A percentile compares a stretch with the other conserved stretches of the same genome.
phyloP scores from a whole-genome alignment of 2,329 filamentous ascomycete species.

The Aspergillus tubingensis region DNA sequence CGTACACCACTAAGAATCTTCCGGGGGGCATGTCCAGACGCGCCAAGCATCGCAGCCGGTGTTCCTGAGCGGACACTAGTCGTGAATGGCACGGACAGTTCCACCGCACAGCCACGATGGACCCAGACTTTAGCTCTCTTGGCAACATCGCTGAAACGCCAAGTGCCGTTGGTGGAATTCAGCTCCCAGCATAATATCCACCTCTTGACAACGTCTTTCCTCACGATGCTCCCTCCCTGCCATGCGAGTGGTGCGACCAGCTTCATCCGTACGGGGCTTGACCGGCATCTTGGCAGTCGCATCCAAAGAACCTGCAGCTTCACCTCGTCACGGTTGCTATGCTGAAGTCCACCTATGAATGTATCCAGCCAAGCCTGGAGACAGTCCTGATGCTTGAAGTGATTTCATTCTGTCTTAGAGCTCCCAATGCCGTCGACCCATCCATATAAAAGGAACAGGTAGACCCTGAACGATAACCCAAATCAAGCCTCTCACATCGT shows the following conservation, averaged over 20 bases:
- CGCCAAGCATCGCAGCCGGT: background rate
- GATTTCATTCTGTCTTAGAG: background rate
- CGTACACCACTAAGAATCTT: too few relatives aligned
- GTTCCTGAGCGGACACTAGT: background rate
- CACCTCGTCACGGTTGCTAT: background rate
- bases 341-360: slow-evolving; percentile 5
- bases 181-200: slow-evolving; percentile 6
- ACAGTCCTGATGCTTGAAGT: slow-evolving; percentile 1
- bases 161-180: slow-evolving; percentile 15
- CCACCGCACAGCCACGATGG: slow-evolving; percentile 7
- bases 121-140: slow-evolving; percentile 10
- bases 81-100: background rate
- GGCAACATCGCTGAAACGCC: slow-evolving; percentile 16
- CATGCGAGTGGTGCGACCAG: background rate
- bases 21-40: background rate
- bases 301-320: background rate
- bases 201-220: background rate
- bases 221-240: background rate
- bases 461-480: background rate
- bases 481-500: slow-evolving; percentile 8
- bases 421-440: background rate
- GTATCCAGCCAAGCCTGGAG: slow-evolving; percentile 3
- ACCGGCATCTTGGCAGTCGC: slow-evolving; percentile 1
- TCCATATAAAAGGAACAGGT: slow-evolving; percentile 3
- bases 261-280: background rate